phyloP scores from a whole-genome alignment of 371 early-diverging fungal genomes.

The Sporodiniella umbellata region DNA sequence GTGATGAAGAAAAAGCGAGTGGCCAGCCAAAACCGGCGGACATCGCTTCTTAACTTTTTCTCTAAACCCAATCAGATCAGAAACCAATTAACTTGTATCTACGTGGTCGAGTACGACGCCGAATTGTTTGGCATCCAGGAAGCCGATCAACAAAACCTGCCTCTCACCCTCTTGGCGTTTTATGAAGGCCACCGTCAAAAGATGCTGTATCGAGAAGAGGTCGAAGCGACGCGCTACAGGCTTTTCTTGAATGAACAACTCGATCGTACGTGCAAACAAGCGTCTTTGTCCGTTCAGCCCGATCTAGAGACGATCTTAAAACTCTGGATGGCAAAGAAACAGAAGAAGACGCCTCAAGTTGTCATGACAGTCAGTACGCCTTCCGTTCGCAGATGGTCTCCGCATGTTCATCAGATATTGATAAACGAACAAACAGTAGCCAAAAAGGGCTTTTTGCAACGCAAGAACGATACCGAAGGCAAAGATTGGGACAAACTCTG shows the following conservation, averaged over 20 bases:
- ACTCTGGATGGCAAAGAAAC: slow-evolving; percentile 18
- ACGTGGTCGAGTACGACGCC: slow-evolving; percentile 41
- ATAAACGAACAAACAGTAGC: slow-evolving; percentile 1
- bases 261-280: slow-evolving; percentile 8
- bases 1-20: slow-evolving; percentile 29
- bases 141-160: slow-evolving; percentile 15
- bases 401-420: slow-evolving; percentile 14
- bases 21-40: slow-evolving; percentile 26
- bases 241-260: slow-evolving; percentile 14
- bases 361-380: background rate
- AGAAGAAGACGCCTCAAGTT: slow-evolving; percentile 4
- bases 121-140: slow-evolving; percentile 45
- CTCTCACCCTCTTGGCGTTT: slow-evolving; percentile 1
- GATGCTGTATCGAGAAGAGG: slow-evolving; percentile 7
- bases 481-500: slow-evolving; percentile 20
- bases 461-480: slow-evolving; percentile 11
- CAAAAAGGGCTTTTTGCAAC: slow-evolving; percentile 15
- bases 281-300: background rate
- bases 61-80: slow-evolving; percentile 10
- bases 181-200: background rate
- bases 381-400: slow-evolving; percentile 9
- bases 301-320: slow-evolving; percentile 19
- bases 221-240: slow-evolving; percentile 3
- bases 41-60: slow-evolving; percentile 24
- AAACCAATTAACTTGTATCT: slow-evolving; percentile 29